phyloP scores from a whole-genome alignment of 2,329 filamentous ascomycete genomes.

The Coleophoma cylindrospora region DNA sequence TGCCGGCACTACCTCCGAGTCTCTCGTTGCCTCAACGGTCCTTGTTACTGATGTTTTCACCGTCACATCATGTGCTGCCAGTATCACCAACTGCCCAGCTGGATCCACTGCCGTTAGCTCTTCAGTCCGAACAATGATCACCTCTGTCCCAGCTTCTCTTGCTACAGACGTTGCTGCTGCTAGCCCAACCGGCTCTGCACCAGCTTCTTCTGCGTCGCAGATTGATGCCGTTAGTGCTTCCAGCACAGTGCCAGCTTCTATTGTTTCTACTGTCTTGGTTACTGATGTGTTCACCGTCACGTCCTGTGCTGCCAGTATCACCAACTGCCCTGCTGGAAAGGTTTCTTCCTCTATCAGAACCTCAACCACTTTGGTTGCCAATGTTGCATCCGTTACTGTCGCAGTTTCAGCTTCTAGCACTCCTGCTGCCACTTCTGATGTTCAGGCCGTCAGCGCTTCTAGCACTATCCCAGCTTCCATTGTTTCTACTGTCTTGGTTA shows the following conservation, averaged over 20 bases:
- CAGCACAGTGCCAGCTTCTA: background rate
- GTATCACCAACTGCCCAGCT: conserved; percentile 1
- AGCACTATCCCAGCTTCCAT: background rate
- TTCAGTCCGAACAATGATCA: conserved; percentile 30
- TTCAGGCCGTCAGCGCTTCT: background rate
- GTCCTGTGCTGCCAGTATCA: too few species aligned
- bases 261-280: background rate
- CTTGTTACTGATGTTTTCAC: background rate
- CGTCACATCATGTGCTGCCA: background rate
- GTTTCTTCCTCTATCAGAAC: too few species aligned
- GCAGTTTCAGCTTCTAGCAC: background rate
- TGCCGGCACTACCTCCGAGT: background rate
- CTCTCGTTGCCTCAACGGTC: background rate
- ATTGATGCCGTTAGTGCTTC: background rate
- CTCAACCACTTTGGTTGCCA: too few species aligned
- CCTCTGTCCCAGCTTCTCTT: conserved; percentile 41
- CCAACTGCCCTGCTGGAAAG: too few species aligned
- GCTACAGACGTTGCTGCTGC: conserved; percentile 23
- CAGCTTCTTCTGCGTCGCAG: background rate
- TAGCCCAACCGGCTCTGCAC: background rate
- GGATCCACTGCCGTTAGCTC: conserved; percentile 5
- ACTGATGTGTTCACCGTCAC: background rate
- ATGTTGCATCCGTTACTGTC: background rate
- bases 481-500: background rate
- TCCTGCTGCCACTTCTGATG: background rate